These are phyloP conservation scores for Fusarium incarnatum DNA, from an alignment of 2,329 filamentous ascomycete genomes.

Conservation along the genomic window DNA sequence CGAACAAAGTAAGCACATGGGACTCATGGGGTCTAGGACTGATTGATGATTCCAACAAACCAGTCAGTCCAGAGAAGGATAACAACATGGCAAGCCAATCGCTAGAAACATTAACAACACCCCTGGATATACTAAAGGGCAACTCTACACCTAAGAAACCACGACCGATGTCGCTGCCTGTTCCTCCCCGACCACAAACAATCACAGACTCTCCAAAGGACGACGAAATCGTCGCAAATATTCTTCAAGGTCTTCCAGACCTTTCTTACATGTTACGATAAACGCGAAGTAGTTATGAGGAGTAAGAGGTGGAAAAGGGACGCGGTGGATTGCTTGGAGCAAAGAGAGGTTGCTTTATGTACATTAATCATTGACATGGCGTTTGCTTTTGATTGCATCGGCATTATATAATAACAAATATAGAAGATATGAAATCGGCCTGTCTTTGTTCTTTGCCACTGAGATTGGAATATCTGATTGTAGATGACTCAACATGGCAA, in stretches of 20 bases:
- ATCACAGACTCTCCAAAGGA: conserved; percentile 39
- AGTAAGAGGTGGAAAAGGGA: conserved; percentile 19
- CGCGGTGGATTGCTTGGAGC: not conserved
- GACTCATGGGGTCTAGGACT: conserved; percentile 37
- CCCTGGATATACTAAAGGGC: conserved; percentile 7
- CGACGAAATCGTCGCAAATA: conserved; percentile 50
- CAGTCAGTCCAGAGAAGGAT: conserved; percentile 15
- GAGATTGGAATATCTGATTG: not conserved
- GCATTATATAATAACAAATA: conserved; percentile 8
- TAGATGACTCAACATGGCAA: not conserved
- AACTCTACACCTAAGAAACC: not conserved
- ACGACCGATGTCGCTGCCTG: conserved; percentile 8
- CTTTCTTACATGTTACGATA: conserved; percentile 61
- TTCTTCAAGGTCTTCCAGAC: conserved; percentile 56
- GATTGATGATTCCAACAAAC: conserved; percentile 25
- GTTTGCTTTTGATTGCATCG: conserved; percentile 25
- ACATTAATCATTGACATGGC: conserved; percentile 35
- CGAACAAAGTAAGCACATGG: conserved; percentile 32
- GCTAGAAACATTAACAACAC: conserved; percentile 7
- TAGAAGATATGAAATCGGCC: not conserved
- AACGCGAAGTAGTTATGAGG: conserved; percentile 25
- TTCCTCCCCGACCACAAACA: conserved; percentile 14
- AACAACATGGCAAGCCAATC: conserved; percentile 4
- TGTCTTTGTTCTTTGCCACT: not conserved
- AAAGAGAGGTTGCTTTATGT: conserved; percentile 14